Evolutionary conservation across 2,329 filamentous ascomycete genomes (phyloP).

Genomic region (Venturia nashicola): DNA sequence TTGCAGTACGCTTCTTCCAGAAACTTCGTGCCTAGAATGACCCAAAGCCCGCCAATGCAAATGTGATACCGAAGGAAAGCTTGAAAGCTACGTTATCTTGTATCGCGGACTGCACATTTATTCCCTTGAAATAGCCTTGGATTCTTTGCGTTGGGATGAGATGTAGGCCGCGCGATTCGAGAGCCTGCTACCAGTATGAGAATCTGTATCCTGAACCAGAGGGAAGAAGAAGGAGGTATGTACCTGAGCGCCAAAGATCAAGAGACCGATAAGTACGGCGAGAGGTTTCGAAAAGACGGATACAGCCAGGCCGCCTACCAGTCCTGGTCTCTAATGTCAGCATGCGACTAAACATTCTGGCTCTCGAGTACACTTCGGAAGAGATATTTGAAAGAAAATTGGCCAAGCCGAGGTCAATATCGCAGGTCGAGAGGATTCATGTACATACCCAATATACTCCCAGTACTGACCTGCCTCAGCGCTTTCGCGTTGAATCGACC

Average conservation of each 20-base stretch:
- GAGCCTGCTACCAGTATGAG: slow-evolving; percentile 24
- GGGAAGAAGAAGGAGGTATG: not conserved
- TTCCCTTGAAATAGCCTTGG: slow-evolving; percentile 37
- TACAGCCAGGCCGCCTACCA: slow-evolving; percentile 51
- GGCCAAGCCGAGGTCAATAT: not conserved
- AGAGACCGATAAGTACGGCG: slow-evolving; percentile 52
- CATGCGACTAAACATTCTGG: not conserved
- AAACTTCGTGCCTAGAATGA: slow-evolving; percentile 29
- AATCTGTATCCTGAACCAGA: not conserved
- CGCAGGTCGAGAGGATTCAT: not conserved
- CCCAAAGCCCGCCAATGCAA: slow-evolving; percentile 57
- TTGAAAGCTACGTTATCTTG: slow-evolving; percentile 52
- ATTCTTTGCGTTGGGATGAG: slow-evolving; percentile 36
- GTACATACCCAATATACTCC: slow-evolving; percentile 31
- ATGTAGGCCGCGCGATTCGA: slow-evolving; percentile 39
- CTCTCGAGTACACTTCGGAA: not conserved
- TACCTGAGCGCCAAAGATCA: slow-evolving; percentile 53
- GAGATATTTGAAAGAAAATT: not conserved
- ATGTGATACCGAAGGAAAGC: slow-evolving; percentile 58
- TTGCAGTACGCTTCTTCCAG: not conserved
- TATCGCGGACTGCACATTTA: slow-evolving; percentile 39
- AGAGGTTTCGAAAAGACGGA: slow-evolving; percentile 60
- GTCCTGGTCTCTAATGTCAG: slow-evolving; percentile 31
- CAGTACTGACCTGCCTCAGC: slow-evolving; percentile 32
- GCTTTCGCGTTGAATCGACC: slow-evolving; percentile 29